Evolutionary conservation across 805 yeast genomes (phyloP).

Genomic region (Teunomyces funiuensis): DNA sequence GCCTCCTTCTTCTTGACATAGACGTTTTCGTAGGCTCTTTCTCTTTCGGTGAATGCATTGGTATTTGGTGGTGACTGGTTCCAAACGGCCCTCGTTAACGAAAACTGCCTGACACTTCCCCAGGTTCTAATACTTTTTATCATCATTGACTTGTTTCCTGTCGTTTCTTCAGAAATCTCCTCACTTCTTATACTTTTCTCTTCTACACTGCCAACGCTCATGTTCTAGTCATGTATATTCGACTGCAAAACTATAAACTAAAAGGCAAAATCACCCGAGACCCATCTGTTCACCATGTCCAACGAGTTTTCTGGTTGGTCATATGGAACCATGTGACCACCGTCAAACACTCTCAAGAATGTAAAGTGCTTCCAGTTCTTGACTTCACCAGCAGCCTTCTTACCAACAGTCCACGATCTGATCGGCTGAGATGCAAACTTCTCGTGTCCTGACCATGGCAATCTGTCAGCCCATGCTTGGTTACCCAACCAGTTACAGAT

Average conservation of each 20-base stretch:
- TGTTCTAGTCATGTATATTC: not conserved
- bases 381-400: slow-evolving; percentile 35
- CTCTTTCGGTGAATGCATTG: slow-evolving; percentile 65
- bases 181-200: not conserved
- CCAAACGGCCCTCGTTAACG: slow-evolving; percentile 22
- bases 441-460: slow-evolving; percentile 62
- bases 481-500: slow-evolving; percentile 94
- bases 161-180: not conserved
- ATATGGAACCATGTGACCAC: slow-evolving; percentile 28
- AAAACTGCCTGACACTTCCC: slow-evolving; percentile 26
- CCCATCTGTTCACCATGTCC: slow-evolving; percentile 27
- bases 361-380: slow-evolving; percentile 28
- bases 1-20: slow-evolving; percentile 86
- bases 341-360: slow-evolving; percentile 24
- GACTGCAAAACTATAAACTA: not conserved
- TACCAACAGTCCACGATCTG: slow-evolving; percentile 43
- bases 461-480: slow-evolving; percentile 72
- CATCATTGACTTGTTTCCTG: not conserved
- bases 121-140: not conserved
- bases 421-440: slow-evolving; percentile 44
- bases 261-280: slow-evolving; percentile 17
- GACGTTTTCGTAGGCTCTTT: slow-evolving; percentile 84
- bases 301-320: slow-evolving; percentile 22
- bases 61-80: slow-evolving; percentile 12
- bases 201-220: not conserved